Evolutionary conservation across 2,329 filamentous ascomycete species (phyloP), one percentile per base, ranked within the genome.

Genomic region (Endocalyx cinctus): DNA sequence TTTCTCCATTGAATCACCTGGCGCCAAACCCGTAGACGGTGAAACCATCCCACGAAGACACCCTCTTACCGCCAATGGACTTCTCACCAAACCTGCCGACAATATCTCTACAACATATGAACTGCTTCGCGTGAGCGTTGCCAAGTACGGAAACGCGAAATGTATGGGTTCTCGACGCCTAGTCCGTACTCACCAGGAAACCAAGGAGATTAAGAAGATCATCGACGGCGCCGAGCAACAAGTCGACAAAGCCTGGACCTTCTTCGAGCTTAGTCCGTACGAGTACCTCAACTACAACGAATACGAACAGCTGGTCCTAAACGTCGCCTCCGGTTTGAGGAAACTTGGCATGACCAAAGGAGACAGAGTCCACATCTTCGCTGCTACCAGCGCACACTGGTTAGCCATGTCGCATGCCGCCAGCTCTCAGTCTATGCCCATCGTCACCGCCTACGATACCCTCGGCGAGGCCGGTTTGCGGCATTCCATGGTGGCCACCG

Each of bases 151-250:
- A 48, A 79, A 83, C 51, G 66, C 71, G 36, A 79, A 79, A 57
- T 74, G 72, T 38, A 64, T 85, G 46, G 87, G 84, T 41, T 79
- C 76, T 48, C 80, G 87, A 44, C 81, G 76, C 58, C 72, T 92
- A 39, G 64, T 94, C 61, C 75, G 82, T 60, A 82, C 79, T 22
- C 86, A 92, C 59, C 73, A 81, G 48, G 87, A 94, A 65, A 84
- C 78, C 51, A 94, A 90, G 72, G 90, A 87, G 72, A 68, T 94
- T 58, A 92, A 90, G 76, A 92, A 89, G 72, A 72, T 88, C 37
- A 68, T 94, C 27, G 84, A 92, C 57, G 87, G 87, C 45, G 74
- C 82, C 52, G 82, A 90, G 69, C 67, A 76, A 52, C 77, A 88
- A 62, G 76, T 89, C 17, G 84, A 90, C 59, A 94, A 94, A 77